Percentiles rank a stretch among this genome's conserved stretches.
These are phyloP conservation scores for Fistulinella cinereoalba DNA, from an alignment of 1,284 basidiomycete genomes.

Conservation along the genomic window DNA sequence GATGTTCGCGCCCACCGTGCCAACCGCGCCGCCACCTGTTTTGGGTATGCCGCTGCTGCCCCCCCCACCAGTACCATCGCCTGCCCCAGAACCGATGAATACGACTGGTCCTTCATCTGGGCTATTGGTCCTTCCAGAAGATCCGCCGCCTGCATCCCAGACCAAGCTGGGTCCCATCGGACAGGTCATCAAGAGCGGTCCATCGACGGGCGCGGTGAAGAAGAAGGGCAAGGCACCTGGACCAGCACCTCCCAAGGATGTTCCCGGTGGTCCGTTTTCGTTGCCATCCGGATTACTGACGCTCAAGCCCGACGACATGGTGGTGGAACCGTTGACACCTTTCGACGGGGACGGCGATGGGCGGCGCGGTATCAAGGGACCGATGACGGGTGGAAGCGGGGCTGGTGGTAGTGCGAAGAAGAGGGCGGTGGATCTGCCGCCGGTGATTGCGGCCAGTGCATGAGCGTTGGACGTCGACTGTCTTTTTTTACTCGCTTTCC, in stretches of 20 bases:
- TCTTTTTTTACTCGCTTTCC: no score
- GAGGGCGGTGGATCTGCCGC: slow-evolving; percentile 39
- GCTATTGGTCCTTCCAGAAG: slow-evolving; percentile 47
- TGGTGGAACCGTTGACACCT: slow-evolving; percentile 18
- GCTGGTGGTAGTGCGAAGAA: slow-evolving; percentile 35
- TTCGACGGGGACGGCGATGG: slow-evolving; percentile 3
- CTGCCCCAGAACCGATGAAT: neutral
- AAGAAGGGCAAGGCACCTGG: slow-evolving; percentile 34
- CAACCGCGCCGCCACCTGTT: slow-evolving; percentile 7
- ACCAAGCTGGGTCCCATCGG: slow-evolving; percentile 74
- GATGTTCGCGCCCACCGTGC: slow-evolving; percentile 34
- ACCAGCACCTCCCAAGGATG: slow-evolving; percentile 15
- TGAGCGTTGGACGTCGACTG: no score
- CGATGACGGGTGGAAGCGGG: slow-evolving; percentile 11
- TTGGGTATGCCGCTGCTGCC: slow-evolving; percentile 22
- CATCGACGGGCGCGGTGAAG: slow-evolving; percentile 43
- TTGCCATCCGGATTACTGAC: slow-evolving; percentile 22
- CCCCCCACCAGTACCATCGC: slow-evolving; percentile 1
- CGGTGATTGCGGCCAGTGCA: slow-evolving; percentile 54
- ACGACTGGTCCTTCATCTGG: neutral
- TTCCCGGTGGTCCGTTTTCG: slow-evolving; percentile 16
- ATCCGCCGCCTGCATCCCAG: slow-evolving; percentile 52
- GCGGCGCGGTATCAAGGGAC: slow-evolving; percentile 9
- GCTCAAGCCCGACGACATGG: slow-evolving; percentile 26
- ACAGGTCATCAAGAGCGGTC: slow-evolving; percentile 51